A percentile compares a stretch with the other conserved stretches of the same genome.
phyloP scores from a whole-genome alignment of 768 basidiomycete species.

The Lanmaoa pseudosensibilis region DNA sequence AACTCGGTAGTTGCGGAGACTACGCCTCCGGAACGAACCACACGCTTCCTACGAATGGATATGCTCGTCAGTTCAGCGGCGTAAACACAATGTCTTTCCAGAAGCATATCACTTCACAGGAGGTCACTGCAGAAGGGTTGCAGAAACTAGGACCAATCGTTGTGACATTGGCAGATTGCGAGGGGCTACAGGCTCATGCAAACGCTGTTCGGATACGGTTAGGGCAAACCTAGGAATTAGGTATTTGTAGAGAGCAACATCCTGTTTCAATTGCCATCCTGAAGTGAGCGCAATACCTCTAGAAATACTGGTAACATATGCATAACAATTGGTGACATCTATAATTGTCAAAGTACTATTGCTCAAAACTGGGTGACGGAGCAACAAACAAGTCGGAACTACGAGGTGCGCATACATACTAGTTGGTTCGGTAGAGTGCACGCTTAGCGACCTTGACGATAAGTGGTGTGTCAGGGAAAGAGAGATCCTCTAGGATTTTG shows the following conservation, averaged over 20 bases:
- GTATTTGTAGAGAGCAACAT: neutral
- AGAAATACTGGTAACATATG: conserved; percentile 13
- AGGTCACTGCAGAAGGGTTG: conserved; percentile 79
- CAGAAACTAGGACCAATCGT: conserved; percentile 82
- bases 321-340: conserved; percentile 16
- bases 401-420: conserved; percentile 27
- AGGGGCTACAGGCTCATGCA: conserved; percentile 92
- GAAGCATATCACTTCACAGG: conserved; percentile 97
- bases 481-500: conserved; percentile 78
- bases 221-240: conserved; percentile 10
- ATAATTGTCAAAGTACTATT: conserved; percentile 19
- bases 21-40: conserved; percentile 99
- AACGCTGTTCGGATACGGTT: conserved; percentile 92
- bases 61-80: conserved; percentile 96
- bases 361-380: conserved; percentile 14
- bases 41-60: conserved; percentile 94
- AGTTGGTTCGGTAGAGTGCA: conserved; percentile 86
- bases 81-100: conserved; percentile 98
- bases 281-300: conserved; percentile 8
- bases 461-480: conserved; percentile 91
- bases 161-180: conserved; percentile 87
- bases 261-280: neutral
- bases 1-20: conserved; percentile 79
- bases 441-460: conserved; percentile 96
- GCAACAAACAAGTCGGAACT: conserved; percentile 9